Percentiles rank a stretch among this genome's conserved stretches.
These are phyloP conservation scores for Macrophomina tecta DNA, from an alignment of 2,329 filamentous ascomycete species.

Conservation along the genomic window DNA sequence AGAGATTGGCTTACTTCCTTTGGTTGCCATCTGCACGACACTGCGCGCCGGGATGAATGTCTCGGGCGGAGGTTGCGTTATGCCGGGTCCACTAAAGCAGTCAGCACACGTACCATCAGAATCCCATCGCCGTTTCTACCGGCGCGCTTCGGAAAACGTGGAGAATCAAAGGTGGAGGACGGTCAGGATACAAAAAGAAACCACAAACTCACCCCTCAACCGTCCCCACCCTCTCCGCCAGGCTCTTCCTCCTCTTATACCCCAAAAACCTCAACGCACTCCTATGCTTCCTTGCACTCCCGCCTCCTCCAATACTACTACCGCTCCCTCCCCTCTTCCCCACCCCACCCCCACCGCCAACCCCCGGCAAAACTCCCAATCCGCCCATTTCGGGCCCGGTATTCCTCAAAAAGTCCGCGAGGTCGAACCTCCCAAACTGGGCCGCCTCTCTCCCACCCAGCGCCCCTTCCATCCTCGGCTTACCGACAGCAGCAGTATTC, in stretches of 20 bases:
- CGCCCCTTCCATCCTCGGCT: neutral
- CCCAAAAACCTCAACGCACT: constrained; percentile 41
- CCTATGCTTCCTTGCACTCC: constrained; percentile 30
- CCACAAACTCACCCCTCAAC: constrained; percentile 23
- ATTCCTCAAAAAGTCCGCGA: constrained; percentile 47
- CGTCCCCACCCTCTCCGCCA: constrained; percentile 24
- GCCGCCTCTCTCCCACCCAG: too few species aligned
- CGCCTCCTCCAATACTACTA: neutral
- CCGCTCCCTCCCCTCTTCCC: neutral
- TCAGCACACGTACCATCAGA: neutral
- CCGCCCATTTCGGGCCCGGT: constrained; percentile 39
- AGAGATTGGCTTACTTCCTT: constrained; percentile 35
- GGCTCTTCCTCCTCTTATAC: constrained; percentile 31
- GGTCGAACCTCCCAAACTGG: constrained; percentile 32
- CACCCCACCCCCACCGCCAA: neutral
- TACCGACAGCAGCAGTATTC: neutral
- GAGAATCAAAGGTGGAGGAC: neutral
- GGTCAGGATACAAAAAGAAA: neutral
- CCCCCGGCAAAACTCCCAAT: constrained; percentile 5
- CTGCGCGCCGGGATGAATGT: constrained; percentile 32
- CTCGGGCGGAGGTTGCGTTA: constrained; percentile 12
- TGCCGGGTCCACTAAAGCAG: constrained; percentile 3
- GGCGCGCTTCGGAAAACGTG: neutral
- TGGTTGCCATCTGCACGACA: constrained; percentile 43
- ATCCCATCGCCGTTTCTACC: neutral